These are phyloP conservation scores for Blastocystis sp. DNA, from an alignment of 352 stramenopile species.

Conservation along the genomic window DNA sequence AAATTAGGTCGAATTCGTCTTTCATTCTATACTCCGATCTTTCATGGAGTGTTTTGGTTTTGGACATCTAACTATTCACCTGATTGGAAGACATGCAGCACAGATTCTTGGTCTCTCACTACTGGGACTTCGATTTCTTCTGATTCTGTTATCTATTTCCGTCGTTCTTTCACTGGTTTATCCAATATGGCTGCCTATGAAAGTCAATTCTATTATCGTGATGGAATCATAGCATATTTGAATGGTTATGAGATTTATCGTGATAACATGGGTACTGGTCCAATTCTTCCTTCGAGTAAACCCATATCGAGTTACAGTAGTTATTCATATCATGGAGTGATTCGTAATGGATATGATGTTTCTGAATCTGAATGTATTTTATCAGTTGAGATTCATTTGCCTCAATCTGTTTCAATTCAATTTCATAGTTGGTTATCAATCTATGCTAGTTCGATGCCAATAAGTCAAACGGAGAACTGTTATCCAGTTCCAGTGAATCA, in stretches of 20 bases:
- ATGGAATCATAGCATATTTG: background rate
- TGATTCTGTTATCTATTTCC: background rate
- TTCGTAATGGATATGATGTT: background rate
- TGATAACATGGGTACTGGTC: background rate
- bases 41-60: background rate
- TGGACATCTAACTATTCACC: background rate
- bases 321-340: background rate
- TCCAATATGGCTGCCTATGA: background rate
- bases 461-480: no score
- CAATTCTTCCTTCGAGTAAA: background rate
- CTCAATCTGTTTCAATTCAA: background rate
- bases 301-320: background rate
- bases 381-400: no score
- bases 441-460: background rate
- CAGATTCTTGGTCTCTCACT: background rate
- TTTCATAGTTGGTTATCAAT: background rate
- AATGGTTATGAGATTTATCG: background rate
- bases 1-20: background rate
- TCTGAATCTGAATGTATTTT: background rate
- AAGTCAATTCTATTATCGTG: background rate
- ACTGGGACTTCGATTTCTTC: background rate
- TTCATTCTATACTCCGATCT: background rate
- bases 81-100: background rate
- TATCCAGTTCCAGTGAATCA: no score
- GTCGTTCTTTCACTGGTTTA: background rate